Evolutionary conservation across 2,329 filamentous ascomycete species (phyloP).

Genomic region (Arthrobotrys iridis): DNA sequence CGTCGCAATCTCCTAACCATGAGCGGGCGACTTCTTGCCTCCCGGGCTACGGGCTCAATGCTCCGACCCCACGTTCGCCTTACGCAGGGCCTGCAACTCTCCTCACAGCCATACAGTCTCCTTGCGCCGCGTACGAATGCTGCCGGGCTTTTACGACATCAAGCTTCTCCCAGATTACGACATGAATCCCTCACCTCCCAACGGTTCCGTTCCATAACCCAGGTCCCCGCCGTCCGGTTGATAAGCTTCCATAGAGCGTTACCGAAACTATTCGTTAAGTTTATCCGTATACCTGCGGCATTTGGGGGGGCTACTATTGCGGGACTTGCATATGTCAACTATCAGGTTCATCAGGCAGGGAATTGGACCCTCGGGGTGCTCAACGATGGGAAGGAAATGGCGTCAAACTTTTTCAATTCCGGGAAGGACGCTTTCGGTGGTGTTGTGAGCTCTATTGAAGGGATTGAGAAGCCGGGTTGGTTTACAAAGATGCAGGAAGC

Average conservation of each 20-base stretch:
- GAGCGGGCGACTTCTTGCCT: conserved; percentile 79
- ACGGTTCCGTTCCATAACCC: conserved; percentile 51
- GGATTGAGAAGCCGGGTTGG: conserved; percentile 76
- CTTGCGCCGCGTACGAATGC: conserved; percentile 37
- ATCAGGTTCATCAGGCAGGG: conserved; percentile 87
- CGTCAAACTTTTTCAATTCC: conserved; percentile 67
- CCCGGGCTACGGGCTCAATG: conserved; percentile 63
- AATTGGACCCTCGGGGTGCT: conserved; percentile 81
- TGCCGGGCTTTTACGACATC: conserved; percentile 42
- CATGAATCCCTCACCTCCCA: conserved; percentile 43
- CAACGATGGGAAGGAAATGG: conserved; percentile 75
- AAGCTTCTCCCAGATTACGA: conserved; percentile 31
- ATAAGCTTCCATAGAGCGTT: conserved; percentile 76
- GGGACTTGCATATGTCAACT: conserved; percentile 90
- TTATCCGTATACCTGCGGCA: conserved; percentile 86
- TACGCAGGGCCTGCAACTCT: conserved; percentile 11
- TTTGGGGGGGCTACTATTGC: conserved; percentile 89
- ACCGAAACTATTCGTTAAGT: conserved; percentile 89
- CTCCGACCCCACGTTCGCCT: conserved; percentile 30
- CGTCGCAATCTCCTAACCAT: conserved; percentile 63
- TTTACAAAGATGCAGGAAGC: conserved; percentile 70
- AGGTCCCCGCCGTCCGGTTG: conserved; percentile 69
- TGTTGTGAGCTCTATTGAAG: conserved; percentile 73
- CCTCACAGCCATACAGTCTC: conserved; percentile 27
- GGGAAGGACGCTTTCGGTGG: conserved; percentile 77